Base-by-base conservation (phyloP, 2,329 filamentous ascomycete genomes). In the Trichoderma koningii region DNA sequence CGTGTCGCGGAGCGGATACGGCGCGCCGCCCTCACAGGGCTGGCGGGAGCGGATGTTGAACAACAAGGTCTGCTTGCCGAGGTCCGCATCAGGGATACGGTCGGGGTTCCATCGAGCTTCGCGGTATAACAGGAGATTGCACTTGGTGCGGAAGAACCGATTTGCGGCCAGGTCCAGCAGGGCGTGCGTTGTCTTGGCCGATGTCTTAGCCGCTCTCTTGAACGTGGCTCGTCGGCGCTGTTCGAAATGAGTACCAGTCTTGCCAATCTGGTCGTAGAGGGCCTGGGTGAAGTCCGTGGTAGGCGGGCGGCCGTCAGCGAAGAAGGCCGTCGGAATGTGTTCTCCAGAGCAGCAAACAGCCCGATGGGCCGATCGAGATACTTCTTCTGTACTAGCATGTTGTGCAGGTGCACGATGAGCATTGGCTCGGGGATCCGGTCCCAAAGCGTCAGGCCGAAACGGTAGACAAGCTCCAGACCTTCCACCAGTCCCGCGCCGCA, bases 401-500 rank as follows among this genome's bases (percentile, higher is more conserved):
- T 82, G 71, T 83, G 76, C 12, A 83, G 70, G 66, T 83, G 81
- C 0, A 82, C 64, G 3, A 79, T 47, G 23, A 78, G 67, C 0
- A 77, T 70, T 1, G 78, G 72, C 52, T 83, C 80, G 0, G 74
- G 74, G 0, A 79, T 70, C 4, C 50, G 64, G 10, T 82, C 80
- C 76, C 77, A 80, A 0, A 83, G 7, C 0, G 66, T 4, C 66
- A 81, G 71, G 28, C 71, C 69, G 7, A 71, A 56, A 3, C 68
- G 66, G 64, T 80, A 82, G 0, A 73, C 68, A n/a, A 80, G 57
- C 38, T 81, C 76, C 0, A 84, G 73, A 2, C 72, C 77, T 66
- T 84, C 81, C 55, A 74, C 70, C 5, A 84, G 72, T 0, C 80
- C 79, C 14, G 76, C 75, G n/a, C 80, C 81, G 47, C 81, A 83